Evolutionary conservation across 805 yeast species (phyloP), one percentile per base, ranked within the genome.

Genomic region (Wickerhamomyces subpelliculosus): DNA sequence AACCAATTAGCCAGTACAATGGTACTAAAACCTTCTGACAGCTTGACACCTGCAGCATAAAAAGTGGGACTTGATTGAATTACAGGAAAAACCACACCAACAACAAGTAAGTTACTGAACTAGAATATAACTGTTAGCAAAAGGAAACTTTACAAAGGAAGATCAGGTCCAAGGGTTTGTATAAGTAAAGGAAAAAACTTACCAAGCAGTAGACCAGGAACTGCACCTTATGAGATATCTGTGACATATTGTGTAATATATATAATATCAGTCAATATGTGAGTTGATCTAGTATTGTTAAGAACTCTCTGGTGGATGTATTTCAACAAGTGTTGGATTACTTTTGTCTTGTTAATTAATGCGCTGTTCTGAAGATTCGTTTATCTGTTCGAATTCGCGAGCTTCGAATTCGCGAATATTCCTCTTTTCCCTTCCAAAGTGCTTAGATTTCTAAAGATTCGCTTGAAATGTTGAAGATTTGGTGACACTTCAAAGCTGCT

Each of bases 1-100:
- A 70, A 45, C 58, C 80, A 68, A 41, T 73, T 69, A 3, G 64
- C 58, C 19, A 72, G 36, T 1, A 70, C 52, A 2, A 74, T 48
- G 9, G 66, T 48, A 37, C 69, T 61, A 43, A 69, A 40, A 4
- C 81, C 82, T 36, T 72, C 69, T 8, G 77, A 63, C 27, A 80
- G 56, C 25, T 69, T 67, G 4, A 76, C 32, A 73, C 75, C 34
- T 73, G 62, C 52, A 50, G 51, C 47, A 49, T 60, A 40, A 62
- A 58, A 33, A 36, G 72, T 75, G 13, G 80, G 74, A 32, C 73
- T 57, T n/a, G 49, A 51, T 22, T 47, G 44, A 5, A 73, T 56
- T 8, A 72, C 62, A 18, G 65, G 56, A 24, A 57, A 43, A 11
- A 70, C 53, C 30, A 65, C 65, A 14, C 52, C 51, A 9, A 47